phyloP scores from a whole-genome alignment of 352 stramenopile genomes.

The Phytophthora citrophthora region DNA sequence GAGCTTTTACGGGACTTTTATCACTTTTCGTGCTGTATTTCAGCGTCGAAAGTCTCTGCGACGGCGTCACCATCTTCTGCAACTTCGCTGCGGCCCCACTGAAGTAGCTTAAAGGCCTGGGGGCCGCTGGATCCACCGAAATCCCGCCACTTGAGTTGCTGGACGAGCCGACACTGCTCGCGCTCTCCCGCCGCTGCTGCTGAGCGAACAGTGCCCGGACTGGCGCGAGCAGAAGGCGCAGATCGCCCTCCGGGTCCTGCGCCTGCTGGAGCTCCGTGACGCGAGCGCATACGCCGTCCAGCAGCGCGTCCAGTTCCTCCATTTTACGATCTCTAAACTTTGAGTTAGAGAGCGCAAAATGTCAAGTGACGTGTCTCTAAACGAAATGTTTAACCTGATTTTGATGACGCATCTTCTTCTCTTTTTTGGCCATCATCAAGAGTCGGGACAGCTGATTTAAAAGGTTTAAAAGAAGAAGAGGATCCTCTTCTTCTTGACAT shows the following conservation, averaged over 20 bases:
- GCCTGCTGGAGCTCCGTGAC: slow-evolving; percentile 46
- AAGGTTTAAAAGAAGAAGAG: background rate
- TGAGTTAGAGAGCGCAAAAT: background rate
- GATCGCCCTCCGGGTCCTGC: slow-evolving; percentile 41
- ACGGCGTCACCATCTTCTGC: slow-evolving; percentile 38
- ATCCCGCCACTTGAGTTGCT: slow-evolving; percentile 24
- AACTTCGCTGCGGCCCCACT: slow-evolving; percentile 44
- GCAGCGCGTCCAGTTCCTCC: slow-evolving; percentile 67
- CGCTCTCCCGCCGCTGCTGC: slow-evolving; percentile 23
- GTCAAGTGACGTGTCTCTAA: background rate
- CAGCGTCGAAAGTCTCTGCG: slow-evolving; percentile 11
- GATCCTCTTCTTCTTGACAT: too few species aligned
- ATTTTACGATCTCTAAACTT: slow-evolving; percentile 23
- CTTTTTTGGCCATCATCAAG: background rate
- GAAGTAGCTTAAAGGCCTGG: slow-evolving; percentile 32
- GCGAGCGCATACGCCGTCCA: slow-evolving; percentile 54
- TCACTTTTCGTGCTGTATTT: slow-evolving; percentile 22
- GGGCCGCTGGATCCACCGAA: background rate
- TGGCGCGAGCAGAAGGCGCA: slow-evolving; percentile 60
- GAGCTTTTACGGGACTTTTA: slow-evolving; percentile 9
- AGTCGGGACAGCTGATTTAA: background rate
- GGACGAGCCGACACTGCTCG: slow-evolving; percentile 19
- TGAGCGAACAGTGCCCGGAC: slow-evolving; percentile 52
- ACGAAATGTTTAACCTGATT: slow-evolving; percentile 10
- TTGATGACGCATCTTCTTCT: background rate